Percentiles rank a stretch among this genome's conserved stretches.
These are phyloP conservation scores for Warburgia ugandensis DNA, from an alignment of 164 flowering plant genomes.

Conservation along the genomic window DNA sequence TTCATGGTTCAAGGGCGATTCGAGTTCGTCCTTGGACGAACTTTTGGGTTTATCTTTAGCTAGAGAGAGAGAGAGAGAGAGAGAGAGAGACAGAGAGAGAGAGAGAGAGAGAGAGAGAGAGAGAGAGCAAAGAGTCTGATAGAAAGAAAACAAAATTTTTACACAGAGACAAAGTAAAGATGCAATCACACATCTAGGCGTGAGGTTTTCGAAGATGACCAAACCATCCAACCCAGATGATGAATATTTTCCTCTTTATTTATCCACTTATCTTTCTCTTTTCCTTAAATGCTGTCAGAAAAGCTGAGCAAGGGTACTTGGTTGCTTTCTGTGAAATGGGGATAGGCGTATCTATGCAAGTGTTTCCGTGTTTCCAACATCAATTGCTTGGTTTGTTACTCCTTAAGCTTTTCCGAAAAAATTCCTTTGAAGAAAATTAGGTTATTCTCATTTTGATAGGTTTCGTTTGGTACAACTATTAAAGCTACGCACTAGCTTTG, in stretches of 20 bases:
- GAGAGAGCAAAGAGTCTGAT: slow-evolving; percentile 2
- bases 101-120: slow-evolving; percentile 11
- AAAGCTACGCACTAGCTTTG: too few species aligned
- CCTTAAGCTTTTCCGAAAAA: too few species aligned
- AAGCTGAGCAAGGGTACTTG: slow-evolving; percentile 11
- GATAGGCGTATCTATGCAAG: neutral
- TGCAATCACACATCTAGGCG: slow-evolving; percentile 20
- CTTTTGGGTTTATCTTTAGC: neutral
- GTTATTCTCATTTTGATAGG: too few species aligned
- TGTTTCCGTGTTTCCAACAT: too few species aligned
- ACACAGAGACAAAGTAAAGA: slow-evolving; percentile 14
- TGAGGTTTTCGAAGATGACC: slow-evolving; percentile 41
- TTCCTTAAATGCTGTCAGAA: slow-evolving; percentile 8
- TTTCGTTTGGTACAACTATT: too few species aligned
- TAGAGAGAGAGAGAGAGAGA: too few species aligned
- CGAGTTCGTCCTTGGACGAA: slow-evolving; percentile 23
- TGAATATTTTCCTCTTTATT: slow-evolving; percentile 8
- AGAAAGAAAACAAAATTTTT: neutral
- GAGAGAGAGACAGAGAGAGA: too few species aligned
- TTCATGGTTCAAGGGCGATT: slow-evolving; percentile 21
- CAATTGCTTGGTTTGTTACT: too few species aligned
- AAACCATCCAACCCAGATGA: slow-evolving; percentile 32
- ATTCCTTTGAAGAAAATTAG: too few species aligned
- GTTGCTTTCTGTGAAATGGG: slow-evolving; percentile 7
- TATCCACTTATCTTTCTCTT: slow-evolving; percentile 7